Evolutionary conservation across 1,139 yeast genomes (phyloP), one percentile per base, ranked within the genome.

Genomic region (Oligophagozyma castellii): DNA sequence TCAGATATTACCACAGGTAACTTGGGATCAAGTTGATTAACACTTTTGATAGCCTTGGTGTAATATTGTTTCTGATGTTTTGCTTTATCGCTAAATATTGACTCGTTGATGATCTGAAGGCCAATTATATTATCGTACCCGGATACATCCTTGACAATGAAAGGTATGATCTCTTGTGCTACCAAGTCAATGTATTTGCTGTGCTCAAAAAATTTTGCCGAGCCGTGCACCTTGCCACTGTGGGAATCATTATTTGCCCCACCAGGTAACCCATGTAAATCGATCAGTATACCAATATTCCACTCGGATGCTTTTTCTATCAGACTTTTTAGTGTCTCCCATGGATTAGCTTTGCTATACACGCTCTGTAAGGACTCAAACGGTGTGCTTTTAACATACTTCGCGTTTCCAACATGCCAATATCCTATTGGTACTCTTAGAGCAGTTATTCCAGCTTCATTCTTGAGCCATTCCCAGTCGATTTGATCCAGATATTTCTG

Each of bases 201-300:
- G 56, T 52, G 28, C 49, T 47, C n/a, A 58, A 55, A 33, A 62
- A 59, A 30, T 41, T 51, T 81, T 81, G 86, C 48, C 73, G 75
- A 12, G 59, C 75, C n/a, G 83, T 77, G 18, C 53, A 51, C 2
- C 68, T 68, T 29, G 5, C 96, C 98, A 43, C 92, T 73, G 51
- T 86, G 96, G 34, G 75, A 71, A 16, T 75, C 76, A 1, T 72
- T 70, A 48, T 89, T 89, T 16, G 95, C 96, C 24, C 95, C 95
- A 8, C 81, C 84, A 2, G 95, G 96, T 16, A 89, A 54, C 0
- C 80, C 95, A 53, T 89, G 98, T 26, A 89, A 48, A 53, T 89
- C 98, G 7, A 86, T 67, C 33, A 89, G 46, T 1, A 86, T 74
- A 6, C 84, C 78, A 36, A 89, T 86, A 16, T 65, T 61, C 43